Evolutionary conservation across 2,329 filamentous ascomycete genomes (phyloP), one percentile per base, ranked within the genome.

Genomic region (Pseudogymnoascus sp.): DNA sequence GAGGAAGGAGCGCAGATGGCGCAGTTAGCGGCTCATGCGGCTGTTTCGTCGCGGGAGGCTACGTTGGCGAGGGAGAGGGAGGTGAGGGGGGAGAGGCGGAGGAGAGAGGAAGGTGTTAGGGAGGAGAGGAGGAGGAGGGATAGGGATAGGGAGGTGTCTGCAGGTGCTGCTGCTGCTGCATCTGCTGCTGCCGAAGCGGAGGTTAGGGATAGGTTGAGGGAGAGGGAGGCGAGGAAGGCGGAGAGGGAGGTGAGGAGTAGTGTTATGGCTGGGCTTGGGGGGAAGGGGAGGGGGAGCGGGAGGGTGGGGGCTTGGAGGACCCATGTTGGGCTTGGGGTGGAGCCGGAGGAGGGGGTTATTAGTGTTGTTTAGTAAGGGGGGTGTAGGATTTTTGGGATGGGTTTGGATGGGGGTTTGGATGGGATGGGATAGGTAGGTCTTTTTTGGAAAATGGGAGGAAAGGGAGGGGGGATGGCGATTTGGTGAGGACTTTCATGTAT

Each of bases 251-350:
- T 40, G 47, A 66, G 63, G 47, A 21, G 59, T 1, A 66, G 67
- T n/a, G 67, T 71, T 42, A 66, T 73, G 23, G 71, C 71, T 47
- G 72, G 71, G 1, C 67, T 73, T 12, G 66, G 67, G 14, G 66
- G 67, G 1, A 63, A 67, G 39, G 26, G 37, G 16, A 42, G 54
- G 12, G 68, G 66, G 1, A 67, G 65, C 7, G 70, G 71, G 37
- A 66, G 72, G 40, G 72, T 74, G 7, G 64, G 67, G 64, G 68
- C 71, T 5, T 74, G 72, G 72, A 68, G 71, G 64, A 66, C 65
- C 36, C 67, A 72, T 64, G 70, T 74, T 61, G 64, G 68, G 21
- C 66, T 69, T 11, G 70, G 69, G 5, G 67, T 68, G n/a, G 63
- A 61, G 40, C 69, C 71, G 29, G 71, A 69, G 29, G 72, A 73